phyloP scores from a whole-genome alignment of 352 stramenopile genomes.

The Pythium aquatile region DNA sequence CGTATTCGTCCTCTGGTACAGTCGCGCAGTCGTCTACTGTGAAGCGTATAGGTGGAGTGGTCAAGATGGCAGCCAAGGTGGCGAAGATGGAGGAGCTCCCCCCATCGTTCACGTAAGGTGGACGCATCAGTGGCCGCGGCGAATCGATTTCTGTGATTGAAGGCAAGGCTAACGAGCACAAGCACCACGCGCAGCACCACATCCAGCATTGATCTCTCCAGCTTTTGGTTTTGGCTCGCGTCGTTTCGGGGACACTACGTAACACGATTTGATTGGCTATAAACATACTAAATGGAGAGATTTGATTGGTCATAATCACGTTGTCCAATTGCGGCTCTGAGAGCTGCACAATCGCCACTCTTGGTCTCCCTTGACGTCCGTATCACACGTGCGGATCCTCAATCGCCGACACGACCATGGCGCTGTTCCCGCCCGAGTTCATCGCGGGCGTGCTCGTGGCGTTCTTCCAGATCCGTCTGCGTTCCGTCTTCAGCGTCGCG shows the following conservation, averaged over 20 bases:
- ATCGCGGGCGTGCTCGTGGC: constrained; percentile 61
- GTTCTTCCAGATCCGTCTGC: constrained; percentile 73
- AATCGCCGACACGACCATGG: constrained; percentile 31
- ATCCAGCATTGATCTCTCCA: neutral
- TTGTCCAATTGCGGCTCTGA: neutral
- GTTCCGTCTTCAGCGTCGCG: constrained; percentile 55
- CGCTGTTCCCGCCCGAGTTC: constrained; percentile 76
- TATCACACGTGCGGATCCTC: neutral
- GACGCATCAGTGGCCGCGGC: neutral
- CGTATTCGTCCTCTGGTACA: neutral
- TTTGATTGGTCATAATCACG: neutral
- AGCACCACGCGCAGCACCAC: neutral
- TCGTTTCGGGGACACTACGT: neutral
- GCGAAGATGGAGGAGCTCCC: neutral
- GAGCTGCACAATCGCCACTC: neutral
- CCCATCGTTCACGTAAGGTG: neutral
- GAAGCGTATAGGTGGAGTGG: neutral
- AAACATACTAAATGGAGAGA: neutral
- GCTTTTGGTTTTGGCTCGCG: neutral
- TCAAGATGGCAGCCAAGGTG: too few relatives aligned
- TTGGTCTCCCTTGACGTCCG: neutral
- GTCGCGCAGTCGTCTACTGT: neutral
- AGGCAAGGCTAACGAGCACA: neutral
- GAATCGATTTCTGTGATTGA: neutral
- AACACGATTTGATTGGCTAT: neutral